Evolutionary conservation across 441 rosid species (phyloP).

Genomic region (Gossypium davidsonii): DNA sequence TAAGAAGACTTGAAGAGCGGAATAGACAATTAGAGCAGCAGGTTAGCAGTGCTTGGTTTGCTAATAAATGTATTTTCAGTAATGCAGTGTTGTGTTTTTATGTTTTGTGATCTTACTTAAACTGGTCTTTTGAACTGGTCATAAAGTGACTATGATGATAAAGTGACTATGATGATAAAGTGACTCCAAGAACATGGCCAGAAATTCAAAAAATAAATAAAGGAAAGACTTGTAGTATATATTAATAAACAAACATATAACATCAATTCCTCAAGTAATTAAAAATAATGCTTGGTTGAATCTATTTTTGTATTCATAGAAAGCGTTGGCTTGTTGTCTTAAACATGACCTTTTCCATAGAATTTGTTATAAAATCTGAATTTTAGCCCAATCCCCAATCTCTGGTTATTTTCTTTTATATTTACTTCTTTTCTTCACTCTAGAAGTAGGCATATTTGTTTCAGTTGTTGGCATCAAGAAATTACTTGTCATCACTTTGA

Average conservation of each 20-base stretch:
- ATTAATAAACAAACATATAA: neutral
- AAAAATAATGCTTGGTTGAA: neutral
- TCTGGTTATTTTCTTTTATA: neutral
- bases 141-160: neutral
- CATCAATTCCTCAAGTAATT: conserved; percentile 1
- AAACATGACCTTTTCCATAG: neutral
- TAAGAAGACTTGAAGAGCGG: conserved; percentile 96
- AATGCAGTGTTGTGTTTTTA: neutral
- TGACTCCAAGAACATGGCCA: neutral
- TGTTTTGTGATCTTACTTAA: neutral
- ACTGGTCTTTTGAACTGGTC: neutral
- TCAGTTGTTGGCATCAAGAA: neutral
- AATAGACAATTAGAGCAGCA: conserved; percentile 95
- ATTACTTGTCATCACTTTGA: neutral
- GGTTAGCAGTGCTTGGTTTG: conserved; percentile 37
- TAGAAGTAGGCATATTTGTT: neutral
- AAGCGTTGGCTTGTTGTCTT: neutral
- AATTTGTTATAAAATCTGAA: neutral
- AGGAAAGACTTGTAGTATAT: neutral
- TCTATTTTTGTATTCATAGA: neutral
- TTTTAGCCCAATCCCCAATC: neutral
- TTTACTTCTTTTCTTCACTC: neutral
- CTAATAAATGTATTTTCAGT: neutral
- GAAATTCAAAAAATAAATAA: neutral
- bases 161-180: neutral